Base-by-base conservation (phyloP, 805 yeast species). In the Kluyveromyces aestuarii region DNA sequence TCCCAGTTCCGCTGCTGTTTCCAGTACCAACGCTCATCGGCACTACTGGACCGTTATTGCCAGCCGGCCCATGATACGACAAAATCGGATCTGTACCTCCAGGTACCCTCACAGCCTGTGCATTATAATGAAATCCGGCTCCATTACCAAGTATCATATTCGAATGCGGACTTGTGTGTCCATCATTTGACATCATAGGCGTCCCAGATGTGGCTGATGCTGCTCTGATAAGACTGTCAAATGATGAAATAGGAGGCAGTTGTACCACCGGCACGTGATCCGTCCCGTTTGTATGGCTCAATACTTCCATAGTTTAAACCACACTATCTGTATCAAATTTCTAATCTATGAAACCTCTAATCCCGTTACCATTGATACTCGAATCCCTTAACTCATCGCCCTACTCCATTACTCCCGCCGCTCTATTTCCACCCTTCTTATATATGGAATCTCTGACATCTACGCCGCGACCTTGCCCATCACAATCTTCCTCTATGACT, bases 161-260 rank as follows among this genome's bases (percentile, higher is more conserved):
- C 7, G 35, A 11, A 30, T 30, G 35, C 4, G 35, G 14, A 30
- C 14, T 30, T 11, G 8, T 7, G 8, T 30, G 35, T 30, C 30
- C 41, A 17, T 35, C 27, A 17, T 36, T 41, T 25, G 27, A 17
- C 41, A 47, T 2, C 48, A 30, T 30, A 11, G 35, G 14, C 14
- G 14, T 13, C 4, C 35, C 14, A 30, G 18, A 37, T 21, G 44
- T 25, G 7, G 17, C 44, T 41, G 58, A 63, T 1, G 64, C 66
- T 25, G 63, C 64, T 38, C 56, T 52, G 21, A 63, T 52, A 18
- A 63, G 50, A 45, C 52, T 55, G 41, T 63, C 66, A 46, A 63
- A 63, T 6, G 67, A 62, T 9, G 66, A 60, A 21, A 62, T 61
- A 14, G 64, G 64, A 13, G 64, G 64, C 40, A 61, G 50, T 8